Percentiles rank a stretch among this genome's conserved stretches.
Conservation (phyloP, 31 red algal species). For the Endocladia muricata region DNA sequence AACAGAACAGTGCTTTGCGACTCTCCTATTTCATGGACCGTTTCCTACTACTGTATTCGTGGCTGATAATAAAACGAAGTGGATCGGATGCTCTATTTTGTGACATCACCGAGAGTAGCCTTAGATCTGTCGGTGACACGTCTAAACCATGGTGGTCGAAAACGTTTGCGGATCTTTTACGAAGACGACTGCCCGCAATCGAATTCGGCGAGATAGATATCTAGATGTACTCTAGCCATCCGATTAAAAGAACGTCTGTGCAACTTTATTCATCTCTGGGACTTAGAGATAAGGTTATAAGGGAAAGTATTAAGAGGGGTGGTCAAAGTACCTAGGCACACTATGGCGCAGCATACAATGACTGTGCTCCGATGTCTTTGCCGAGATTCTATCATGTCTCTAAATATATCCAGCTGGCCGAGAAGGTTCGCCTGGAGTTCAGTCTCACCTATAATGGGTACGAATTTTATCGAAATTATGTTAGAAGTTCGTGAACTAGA, state of each 20-base stretch:
- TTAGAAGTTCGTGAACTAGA: not conserved
- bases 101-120: not conserved
- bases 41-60: not conserved
- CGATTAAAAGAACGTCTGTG: not conserved
- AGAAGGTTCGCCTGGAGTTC: not conserved
- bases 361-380: not conserved
- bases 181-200: not conserved
- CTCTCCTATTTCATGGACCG: conserved; percentile 43
- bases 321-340: not conserved
- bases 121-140: not conserved
- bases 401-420: not conserved
- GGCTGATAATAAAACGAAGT: not conserved
- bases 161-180: not conserved
- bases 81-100: not conserved
- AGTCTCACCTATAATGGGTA: not conserved
- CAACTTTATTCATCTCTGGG: not conserved
- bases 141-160: not conserved
- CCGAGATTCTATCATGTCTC: not conserved
- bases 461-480: not conserved
- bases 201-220: not conserved
- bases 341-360: conserved; percentile 1
- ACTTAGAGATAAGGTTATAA: conserved; percentile 3
- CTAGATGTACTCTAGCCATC: not conserved
- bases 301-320: not conserved
- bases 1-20: conserved; percentile 12